Conservation (phyloP, 768 basidiomycete genomes). For the Trametes maxima region DNA sequence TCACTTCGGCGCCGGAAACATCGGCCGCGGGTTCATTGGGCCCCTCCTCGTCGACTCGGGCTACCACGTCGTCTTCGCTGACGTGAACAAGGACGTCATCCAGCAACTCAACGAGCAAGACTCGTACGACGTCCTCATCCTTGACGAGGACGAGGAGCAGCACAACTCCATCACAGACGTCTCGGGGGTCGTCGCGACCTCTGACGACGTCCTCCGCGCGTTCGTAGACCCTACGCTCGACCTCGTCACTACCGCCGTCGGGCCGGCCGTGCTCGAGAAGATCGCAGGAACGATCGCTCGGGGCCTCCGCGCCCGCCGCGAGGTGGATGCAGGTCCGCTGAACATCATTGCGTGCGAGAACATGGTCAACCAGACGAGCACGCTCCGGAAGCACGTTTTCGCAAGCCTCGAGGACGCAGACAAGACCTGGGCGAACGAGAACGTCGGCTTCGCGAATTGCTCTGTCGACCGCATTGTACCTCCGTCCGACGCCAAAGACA, state of each 20-base stretch:
- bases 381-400: conserved; percentile 34
- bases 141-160: conserved; percentile 31
- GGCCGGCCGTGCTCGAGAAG: conserved; percentile 37
- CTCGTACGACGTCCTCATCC: conserved; percentile 38
- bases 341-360: conserved; percentile 47
- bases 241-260: conserved; percentile 43
- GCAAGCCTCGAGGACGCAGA: conserved; percentile 35
- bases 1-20: conserved; percentile 44
- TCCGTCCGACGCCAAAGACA: conserved; percentile 23
- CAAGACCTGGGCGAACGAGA: conserved; percentile 29
- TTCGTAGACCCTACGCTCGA: conserved; percentile 30
- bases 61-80: conserved; percentile 42
- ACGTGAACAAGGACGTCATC: conserved; percentile 37
- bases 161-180: conserved; percentile 28
- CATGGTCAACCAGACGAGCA: conserved; percentile 38
- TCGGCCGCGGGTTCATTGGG: conserved; percentile 43
- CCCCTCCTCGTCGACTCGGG: conserved; percentile 40
- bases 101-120: conserved; percentile 35
- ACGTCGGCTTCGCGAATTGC: conserved; percentile 46
- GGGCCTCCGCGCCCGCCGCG: conserved; percentile 35
- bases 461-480: conserved; percentile 44
- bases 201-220: conserved; percentile 17
- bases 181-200: conserved; percentile 20
- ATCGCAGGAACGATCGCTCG: conserved; percentile 39
- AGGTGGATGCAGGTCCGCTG: conserved; percentile 26